Conservation (phyloP, 495 filamentous ascomycete species). For the Podospora sp. region DNA sequence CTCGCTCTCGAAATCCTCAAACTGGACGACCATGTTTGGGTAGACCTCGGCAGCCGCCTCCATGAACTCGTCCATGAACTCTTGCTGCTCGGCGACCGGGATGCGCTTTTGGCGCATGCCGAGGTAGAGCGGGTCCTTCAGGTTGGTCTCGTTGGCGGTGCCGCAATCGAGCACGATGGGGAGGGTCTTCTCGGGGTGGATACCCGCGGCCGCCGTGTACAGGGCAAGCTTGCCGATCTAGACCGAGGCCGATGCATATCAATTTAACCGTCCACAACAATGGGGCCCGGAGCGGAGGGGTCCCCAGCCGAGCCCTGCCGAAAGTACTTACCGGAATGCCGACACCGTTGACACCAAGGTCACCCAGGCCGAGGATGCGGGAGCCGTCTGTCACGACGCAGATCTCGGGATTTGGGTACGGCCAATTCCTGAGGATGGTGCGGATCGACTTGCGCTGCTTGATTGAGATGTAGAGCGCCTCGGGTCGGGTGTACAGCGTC, state of each 20-base stretch:
- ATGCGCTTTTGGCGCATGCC: slow-evolving; percentile 84
- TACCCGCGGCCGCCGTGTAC: slow-evolving; percentile 95
- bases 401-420: slow-evolving; percentile 84
- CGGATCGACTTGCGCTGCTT: slow-evolving; percentile 82
- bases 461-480: slow-evolving; percentile 92
- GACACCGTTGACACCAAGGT: slow-evolving; percentile 96
- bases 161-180: slow-evolving; percentile 91
- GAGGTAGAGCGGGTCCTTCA: slow-evolving; percentile 92
- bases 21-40: slow-evolving; percentile 94
- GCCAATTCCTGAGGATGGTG: slow-evolving; percentile 88
- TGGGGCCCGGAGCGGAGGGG: slow-evolving; percentile 11
- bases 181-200: slow-evolving; percentile 87
- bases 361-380: slow-evolving; percentile 91
- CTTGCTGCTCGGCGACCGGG: slow-evolving; percentile 76
- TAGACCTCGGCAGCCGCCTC: slow-evolving; percentile 81
- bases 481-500: slow-evolving; percentile 91
- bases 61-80: slow-evolving; percentile 99
- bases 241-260: slow-evolving; percentile 30
- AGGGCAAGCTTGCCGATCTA: slow-evolving; percentile 84
- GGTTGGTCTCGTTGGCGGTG: slow-evolving; percentile 84
- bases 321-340: slow-evolving; percentile 82
- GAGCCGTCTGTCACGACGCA: slow-evolving; percentile 97
- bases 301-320: slow-evolving; percentile 11
- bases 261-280: slow-evolving; percentile 24
- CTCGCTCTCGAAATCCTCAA: slow-evolving; percentile 96